phyloP scores from a whole-genome alignment of 108 stramenopile species.

The Craspedostauros australis region DNA sequence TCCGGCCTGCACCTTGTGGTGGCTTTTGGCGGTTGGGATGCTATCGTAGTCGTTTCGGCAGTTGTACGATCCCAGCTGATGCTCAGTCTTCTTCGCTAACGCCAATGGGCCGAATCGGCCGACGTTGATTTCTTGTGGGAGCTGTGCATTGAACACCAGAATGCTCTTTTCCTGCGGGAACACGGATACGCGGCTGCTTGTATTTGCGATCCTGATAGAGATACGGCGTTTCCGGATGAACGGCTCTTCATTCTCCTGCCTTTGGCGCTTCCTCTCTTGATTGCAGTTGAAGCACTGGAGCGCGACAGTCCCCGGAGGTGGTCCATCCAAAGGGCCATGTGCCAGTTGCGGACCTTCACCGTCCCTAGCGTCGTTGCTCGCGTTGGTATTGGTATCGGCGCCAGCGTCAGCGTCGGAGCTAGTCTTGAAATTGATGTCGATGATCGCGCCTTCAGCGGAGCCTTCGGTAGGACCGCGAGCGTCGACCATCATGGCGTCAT shows the following conservation, averaged over 20 bases:
- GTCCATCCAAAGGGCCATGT: no score
- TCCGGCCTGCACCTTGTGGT: constrained; percentile 35
- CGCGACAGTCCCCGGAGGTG: no score
- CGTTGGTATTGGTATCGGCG: not conserved
- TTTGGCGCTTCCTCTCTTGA: not conserved
- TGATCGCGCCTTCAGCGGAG: not conserved
- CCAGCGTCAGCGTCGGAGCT: no score
- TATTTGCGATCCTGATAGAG: not conserved
- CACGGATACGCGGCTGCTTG: not conserved
- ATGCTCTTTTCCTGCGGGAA: not conserved
- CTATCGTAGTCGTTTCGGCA: constrained; percentile 33
- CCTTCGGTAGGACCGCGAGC: not conserved
- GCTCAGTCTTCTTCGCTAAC: constrained; percentile 19
- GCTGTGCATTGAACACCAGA: constrained; percentile 7
- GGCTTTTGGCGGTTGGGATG: constrained; percentile 21
- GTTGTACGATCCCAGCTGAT: constrained; percentile 59
- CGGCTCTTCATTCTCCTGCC: not conserved
- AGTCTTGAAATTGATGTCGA: no score
- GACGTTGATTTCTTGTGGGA: constrained; percentile 24
- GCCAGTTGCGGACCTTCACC: not conserved
- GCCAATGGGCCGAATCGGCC: constrained; percentile 9
- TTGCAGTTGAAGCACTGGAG: not conserved
- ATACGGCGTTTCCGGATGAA: not conserved
- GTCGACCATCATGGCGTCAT: not conserved
- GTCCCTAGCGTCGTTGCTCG: not conserved